Base-by-base conservation (phyloP, 2,329 filamentous ascomycete genomes). In the Atkinsonella texensis region DNA sequence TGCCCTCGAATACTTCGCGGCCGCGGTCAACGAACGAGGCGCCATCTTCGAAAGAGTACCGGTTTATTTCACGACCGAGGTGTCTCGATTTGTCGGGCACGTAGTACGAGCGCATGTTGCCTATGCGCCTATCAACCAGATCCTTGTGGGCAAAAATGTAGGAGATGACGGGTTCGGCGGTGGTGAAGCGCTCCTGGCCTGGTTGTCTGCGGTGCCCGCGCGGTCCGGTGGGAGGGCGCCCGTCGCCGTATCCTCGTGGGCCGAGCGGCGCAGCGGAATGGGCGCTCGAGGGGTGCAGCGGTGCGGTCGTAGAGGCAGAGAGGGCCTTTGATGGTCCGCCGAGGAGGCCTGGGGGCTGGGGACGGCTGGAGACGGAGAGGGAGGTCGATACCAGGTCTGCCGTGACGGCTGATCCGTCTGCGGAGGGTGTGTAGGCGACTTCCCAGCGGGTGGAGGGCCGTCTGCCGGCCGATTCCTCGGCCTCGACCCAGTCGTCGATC, bases 11-110 rank as follows among this genome's bases (percentile, higher is more conserved):
- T 39, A 83, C 80, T 63, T 89, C 86, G 15, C 80, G 80, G 13
- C 85, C 86, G 50, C 83, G 75, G 63, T 89, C 85, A 44, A 89
- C 84, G 50, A 89, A 80, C 6, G 67, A 62, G 54, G 83, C 79
- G 1, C 73, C 75, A 52, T 82, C 71, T 63, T 89, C 84, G 58
- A 89, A 89, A 0, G 83, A 84, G 63, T 87, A 89, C 33, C 85
- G 75, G 62, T 86, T 81, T 67, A 79, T 79, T 49, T 74, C 68
- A 54, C 71, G 64, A 55, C 73, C 74, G 39, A 73, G 59, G 43
- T 73, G 68, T 12, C 72, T 66, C 18, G 65, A 60, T 23, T 5
- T 23, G 44, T 74, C 67, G 33, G 60, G 63, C 8, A 70, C 70
- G 64, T 77, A 77, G 56, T 71, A 72, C 17, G 68, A 66, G 13